Evolutionary conservation across 352 stramenopile species (phyloP).

Genomic region (Phytophthora fragariaefolia): DNA sequence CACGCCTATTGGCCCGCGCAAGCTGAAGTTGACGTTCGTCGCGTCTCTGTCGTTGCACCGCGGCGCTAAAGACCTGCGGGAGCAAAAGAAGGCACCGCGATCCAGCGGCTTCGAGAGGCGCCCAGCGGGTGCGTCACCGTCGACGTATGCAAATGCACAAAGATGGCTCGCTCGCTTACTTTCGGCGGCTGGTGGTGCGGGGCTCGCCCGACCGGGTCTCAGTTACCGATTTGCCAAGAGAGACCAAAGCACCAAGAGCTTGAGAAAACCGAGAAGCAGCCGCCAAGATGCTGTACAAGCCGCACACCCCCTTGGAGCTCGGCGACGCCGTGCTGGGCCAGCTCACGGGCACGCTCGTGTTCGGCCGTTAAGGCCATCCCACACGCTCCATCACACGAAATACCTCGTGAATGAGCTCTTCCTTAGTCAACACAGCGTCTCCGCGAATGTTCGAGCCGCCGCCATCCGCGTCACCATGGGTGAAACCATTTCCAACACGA

Average conservation of each 20-base stretch:
- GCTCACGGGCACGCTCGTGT: slow-evolving; percentile 40
- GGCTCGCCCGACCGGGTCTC: not conserved
- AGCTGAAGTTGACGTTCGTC: not conserved
- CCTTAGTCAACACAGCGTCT: too few species aligned
- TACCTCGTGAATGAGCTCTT: too few species aligned
- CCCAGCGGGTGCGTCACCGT: slow-evolving; percentile 4
- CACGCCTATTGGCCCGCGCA: not conserved
- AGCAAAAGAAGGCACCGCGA: slow-evolving; percentile 13
- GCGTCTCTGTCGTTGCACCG: not conserved
- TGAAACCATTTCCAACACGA: too few species aligned
- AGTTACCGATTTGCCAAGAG: slow-evolving; percentile 23
- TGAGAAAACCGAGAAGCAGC: not conserved
- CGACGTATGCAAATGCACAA: slow-evolving; percentile 18
- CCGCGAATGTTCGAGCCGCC: too few species aligned
- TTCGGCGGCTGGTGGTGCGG: not conserved
- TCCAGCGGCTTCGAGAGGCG: too few species aligned
- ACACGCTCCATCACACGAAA: too few species aligned
- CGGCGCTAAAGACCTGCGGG: slow-evolving; percentile 4
- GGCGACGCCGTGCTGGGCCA: slow-evolving; percentile 48
- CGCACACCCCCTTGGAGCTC: slow-evolving; percentile 42
- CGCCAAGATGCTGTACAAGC: slow-evolving; percentile 32
- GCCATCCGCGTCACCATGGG: too few species aligned
- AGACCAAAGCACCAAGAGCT: not conserved
- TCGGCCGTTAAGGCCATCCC: too few species aligned
- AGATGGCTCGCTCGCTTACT: slow-evolving; percentile 13